A percentile compares a stretch with the other conserved stretches of the same genome.
Conservation (phyloP, 2,329 filamentous ascomycete species). For the Diatrype stigma region DNA sequence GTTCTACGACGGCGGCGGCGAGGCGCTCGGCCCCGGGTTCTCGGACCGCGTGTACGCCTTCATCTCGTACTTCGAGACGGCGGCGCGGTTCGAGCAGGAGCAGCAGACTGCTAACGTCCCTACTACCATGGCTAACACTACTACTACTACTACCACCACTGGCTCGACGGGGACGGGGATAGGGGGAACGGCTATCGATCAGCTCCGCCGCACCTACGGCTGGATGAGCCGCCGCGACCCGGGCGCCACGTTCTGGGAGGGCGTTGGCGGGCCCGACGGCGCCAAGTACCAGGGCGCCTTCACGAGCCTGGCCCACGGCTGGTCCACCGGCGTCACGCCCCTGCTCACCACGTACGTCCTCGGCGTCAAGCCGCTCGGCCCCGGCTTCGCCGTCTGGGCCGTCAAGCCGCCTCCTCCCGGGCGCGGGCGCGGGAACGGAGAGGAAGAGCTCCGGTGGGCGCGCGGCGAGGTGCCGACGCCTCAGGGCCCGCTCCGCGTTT, state of each 20-base stretch:
- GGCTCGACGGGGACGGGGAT: conserved; percentile 29
- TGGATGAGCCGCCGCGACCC: conserved; percentile 47
- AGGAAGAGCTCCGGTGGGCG: conserved; percentile 14
- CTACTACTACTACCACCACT: background rate
- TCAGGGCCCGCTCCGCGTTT: conserved; percentile 31
- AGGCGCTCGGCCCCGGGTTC: conserved; percentile 30
- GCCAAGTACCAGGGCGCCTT: conserved; percentile 40
- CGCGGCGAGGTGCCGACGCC: conserved; percentile 37
- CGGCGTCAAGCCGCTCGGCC: conserved; percentile 39
- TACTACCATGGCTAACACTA: too few relatives aligned
- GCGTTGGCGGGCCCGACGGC: conserved; percentile 40
- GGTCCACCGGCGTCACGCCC: conserved; percentile 47
- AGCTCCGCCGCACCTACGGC: conserved; percentile 43
- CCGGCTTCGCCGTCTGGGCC: conserved; percentile 39
- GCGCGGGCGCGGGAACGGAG: conserved; percentile 2
- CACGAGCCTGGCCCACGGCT: conserved; percentile 48
- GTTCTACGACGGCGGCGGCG: conserved; percentile 44
- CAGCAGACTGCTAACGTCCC: too few relatives aligned
- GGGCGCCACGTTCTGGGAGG: conserved; percentile 46
- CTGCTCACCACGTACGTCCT: conserved; percentile 42
- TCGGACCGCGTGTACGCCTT: conserved; percentile 47
- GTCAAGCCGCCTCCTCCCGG: conserved; percentile 31
- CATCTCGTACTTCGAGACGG: conserved; percentile 48
- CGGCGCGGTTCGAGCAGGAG: conserved; percentile 38
- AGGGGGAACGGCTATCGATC: conserved; percentile 38